These are phyloP conservation scores for Viola pubescens DNA, from an alignment of 441 rosid species.

Conservation along the genomic window DNA sequence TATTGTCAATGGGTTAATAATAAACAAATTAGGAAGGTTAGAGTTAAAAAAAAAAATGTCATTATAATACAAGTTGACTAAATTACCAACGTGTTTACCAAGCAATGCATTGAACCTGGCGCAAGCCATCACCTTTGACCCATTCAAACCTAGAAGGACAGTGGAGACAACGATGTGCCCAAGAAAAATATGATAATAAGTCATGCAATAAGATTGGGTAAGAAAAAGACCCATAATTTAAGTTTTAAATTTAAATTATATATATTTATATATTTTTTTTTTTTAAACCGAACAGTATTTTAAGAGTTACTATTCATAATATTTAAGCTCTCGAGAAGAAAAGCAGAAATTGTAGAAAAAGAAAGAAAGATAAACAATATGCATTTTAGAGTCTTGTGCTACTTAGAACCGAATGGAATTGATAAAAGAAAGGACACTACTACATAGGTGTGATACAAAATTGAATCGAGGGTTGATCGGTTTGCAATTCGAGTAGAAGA, in stretches of 20 bases:
- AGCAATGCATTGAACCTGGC: conserved; percentile 8
- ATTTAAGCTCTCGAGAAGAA: too few relatives aligned
- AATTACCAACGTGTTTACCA: conserved; percentile 18
- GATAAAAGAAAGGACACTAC: conserved; percentile 4
- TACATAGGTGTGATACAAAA: conserved; percentile 11
- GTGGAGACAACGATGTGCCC: background rate
- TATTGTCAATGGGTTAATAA: too few relatives aligned
- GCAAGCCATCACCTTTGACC: conserved; percentile 31
- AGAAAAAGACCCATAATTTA: background rate
- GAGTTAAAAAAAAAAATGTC: background rate
- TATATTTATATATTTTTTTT: too few relatives aligned
- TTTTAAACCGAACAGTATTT: background rate
- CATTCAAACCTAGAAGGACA: conserved; percentile 18
- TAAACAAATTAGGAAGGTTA: too few relatives aligned
- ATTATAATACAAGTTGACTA: conserved; percentile 2
- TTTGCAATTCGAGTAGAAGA: background rate
- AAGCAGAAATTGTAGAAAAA: background rate
- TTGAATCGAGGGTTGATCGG: conserved; percentile 12
- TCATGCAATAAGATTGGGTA: background rate
- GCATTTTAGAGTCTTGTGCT: background rate
- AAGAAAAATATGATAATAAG: background rate
- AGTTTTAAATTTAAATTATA: too few relatives aligned
- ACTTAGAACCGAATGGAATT: background rate
- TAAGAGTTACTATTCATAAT: too few relatives aligned
- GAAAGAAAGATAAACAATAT: too few relatives aligned